Conservation (phyloP, 352 stramenopile species). For the Globisporangium iwayamae region DNA sequence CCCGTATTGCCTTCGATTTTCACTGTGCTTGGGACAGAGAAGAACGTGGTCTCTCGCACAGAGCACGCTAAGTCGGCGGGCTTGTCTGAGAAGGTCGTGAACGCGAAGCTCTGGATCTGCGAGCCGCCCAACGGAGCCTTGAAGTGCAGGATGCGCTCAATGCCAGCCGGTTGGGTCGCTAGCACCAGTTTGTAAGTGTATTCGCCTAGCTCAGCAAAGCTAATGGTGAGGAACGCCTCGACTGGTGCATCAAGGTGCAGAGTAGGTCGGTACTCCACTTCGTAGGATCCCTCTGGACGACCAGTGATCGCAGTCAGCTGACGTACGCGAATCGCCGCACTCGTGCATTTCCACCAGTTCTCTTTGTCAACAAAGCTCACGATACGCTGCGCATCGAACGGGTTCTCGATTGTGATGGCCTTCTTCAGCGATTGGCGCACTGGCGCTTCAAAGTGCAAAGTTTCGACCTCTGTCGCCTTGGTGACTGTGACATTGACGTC, state of each 20-base stretch:
- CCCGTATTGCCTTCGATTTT: constrained; percentile 42
- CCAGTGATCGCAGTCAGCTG: constrained; percentile 68
- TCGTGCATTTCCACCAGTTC: constrained; percentile 83
- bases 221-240: constrained; percentile 69
- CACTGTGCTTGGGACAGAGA: constrained; percentile 47
- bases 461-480: constrained; percentile 65
- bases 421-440: constrained; percentile 83
- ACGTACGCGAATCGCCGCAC: constrained; percentile 59
- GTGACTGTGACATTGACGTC: constrained; percentile 55
- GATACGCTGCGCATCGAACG: constrained; percentile 44
- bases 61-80: constrained; percentile 48
- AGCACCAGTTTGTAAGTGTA: constrained; percentile 87
- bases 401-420: constrained; percentile 89
- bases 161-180: constrained; percentile 59
- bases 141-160: constrained; percentile 78
- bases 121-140: constrained; percentile 71
- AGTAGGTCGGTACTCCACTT: constrained; percentile 88
- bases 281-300: constrained; percentile 78
- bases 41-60: constrained; percentile 61
- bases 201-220: constrained; percentile 82
- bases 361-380: constrained; percentile 61
- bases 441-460: constrained; percentile 74
- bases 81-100: constrained; percentile 50
- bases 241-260: constrained; percentile 37
- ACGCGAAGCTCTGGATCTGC: constrained; percentile 78